Percentiles rank a stretch among this genome's conserved stretches.
Evolutionary conservation across 805 yeast genomes (phyloP).

Genomic region (Cyberlindnera maritima): DNA sequence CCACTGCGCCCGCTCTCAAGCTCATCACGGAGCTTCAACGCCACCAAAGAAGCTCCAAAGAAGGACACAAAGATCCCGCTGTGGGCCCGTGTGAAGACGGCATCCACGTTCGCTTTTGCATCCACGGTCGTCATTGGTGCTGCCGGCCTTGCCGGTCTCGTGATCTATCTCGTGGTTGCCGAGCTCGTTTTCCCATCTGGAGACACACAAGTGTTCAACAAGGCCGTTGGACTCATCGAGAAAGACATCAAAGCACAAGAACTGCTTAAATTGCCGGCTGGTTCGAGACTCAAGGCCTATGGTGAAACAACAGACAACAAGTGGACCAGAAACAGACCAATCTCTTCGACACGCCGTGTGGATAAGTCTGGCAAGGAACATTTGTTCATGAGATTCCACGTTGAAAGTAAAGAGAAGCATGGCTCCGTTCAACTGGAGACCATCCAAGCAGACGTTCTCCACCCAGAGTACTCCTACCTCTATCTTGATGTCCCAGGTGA

Average conservation of each 20-base stretch:
- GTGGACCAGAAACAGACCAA: slow-evolving; percentile 89
- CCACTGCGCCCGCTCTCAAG: slow-evolving; percentile 8
- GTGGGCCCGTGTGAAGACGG: slow-evolving; percentile 49
- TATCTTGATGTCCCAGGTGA: slow-evolving; percentile 75
- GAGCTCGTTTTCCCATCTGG: slow-evolving; percentile 88
- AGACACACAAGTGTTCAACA: slow-evolving; percentile 85
- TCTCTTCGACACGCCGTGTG: slow-evolving; percentile 60
- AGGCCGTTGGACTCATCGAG: slow-evolving; percentile 77
- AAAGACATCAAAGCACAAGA: slow-evolving; percentile 58
- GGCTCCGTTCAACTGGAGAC: slow-evolving; percentile 83
- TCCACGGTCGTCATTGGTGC: slow-evolving; percentile 66
- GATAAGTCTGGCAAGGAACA: slow-evolving; percentile 81
- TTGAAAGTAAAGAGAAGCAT: slow-evolving; percentile 62
- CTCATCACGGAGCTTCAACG: slow-evolving; percentile 4
- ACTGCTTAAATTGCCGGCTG: slow-evolving; percentile 44
- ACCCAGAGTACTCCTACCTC: slow-evolving; percentile 68
- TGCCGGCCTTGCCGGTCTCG: slow-evolving; percentile 60
- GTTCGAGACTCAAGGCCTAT: slow-evolving; percentile 72
- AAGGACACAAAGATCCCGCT: slow-evolving; percentile 34
- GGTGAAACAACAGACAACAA: slow-evolving; percentile 70
- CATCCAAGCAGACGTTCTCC: slow-evolving; percentile 57
- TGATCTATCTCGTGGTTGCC: slow-evolving; percentile 71
- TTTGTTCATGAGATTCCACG: slow-evolving; percentile 80
- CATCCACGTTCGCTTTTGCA: slow-evolving; percentile 60
- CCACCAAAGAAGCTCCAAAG: slow-evolving; percentile 5